These are phyloP conservation scores for Candida buenavistaensis DNA, from an alignment of 1,139 yeast genomes.

Conservation along the genomic window DNA sequence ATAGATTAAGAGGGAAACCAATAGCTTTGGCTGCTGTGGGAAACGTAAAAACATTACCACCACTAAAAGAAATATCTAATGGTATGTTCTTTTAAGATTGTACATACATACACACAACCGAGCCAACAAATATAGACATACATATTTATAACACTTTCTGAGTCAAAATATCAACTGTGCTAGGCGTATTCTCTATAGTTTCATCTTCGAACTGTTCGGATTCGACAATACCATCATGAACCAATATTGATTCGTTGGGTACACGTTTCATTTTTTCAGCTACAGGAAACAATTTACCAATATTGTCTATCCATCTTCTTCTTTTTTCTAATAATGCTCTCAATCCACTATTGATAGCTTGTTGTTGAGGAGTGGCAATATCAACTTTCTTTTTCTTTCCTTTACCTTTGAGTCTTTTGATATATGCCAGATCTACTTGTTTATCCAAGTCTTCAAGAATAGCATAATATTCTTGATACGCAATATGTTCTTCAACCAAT, in stretches of 20 bases:
- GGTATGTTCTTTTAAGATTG: too few relatives aligned
- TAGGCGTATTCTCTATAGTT: constrained; percentile 12
- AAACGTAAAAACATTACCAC: constrained; percentile 63
- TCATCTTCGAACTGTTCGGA: constrained; percentile 48
- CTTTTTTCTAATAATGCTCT: constrained; percentile 83
- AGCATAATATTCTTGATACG: constrained; percentile 91
- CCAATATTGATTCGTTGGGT: constrained; percentile 60
- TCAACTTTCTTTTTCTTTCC: constrained; percentile 73
- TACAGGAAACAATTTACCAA: constrained; percentile 78
- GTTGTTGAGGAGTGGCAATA: constrained; percentile 38
- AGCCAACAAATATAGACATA: background rate
- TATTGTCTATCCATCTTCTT: constrained; percentile 81
- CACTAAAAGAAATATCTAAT: constrained; percentile 50
- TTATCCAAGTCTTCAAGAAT: constrained; percentile 92
- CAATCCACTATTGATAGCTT: constrained; percentile 73
- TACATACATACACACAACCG: constrained; percentile 5
- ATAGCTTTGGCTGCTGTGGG: constrained; percentile 92
- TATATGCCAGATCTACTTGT: constrained; percentile 93
- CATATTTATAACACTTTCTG: constrained; percentile 9
- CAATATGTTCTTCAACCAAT: constrained; percentile 82
- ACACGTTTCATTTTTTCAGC: constrained; percentile 73
- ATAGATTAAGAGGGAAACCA: constrained; percentile 74
- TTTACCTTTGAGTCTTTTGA: constrained; percentile 80
- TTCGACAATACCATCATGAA: constrained; percentile 42
- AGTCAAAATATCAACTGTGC: constrained; percentile 18